A percentile compares a stretch with the other conserved stretches of the same genome.
Conservation (phyloP, 2,329 filamentous ascomycete species). For the Cladorrhinum sp. region DNA sequence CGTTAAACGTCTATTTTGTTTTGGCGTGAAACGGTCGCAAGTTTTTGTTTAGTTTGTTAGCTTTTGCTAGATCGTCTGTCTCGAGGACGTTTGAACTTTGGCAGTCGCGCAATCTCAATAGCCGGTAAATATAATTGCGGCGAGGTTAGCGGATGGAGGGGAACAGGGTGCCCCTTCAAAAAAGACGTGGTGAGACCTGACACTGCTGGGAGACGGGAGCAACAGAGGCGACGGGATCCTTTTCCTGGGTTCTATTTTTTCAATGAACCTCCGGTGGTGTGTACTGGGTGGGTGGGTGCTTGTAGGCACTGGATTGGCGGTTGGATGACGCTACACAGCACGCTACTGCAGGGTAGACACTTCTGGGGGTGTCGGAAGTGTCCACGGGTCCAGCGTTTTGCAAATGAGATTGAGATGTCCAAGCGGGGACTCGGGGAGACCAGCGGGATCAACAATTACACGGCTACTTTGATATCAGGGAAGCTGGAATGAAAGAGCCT, state of each 20-base stretch:
- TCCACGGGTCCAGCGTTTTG: not conserved
- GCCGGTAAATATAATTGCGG: conserved; percentile 7
- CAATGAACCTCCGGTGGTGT: not conserved
- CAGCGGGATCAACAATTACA: not conserved
- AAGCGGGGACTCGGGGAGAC: not conserved
- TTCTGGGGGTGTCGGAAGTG: not conserved
- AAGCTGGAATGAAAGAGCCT: not conserved
- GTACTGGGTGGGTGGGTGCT: not conserved
- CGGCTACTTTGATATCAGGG: not conserved
- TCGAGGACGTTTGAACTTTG: conserved; percentile 32
- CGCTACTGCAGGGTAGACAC: not conserved
- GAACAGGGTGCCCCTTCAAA: conserved; percentile 3
- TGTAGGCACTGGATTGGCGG: not conserved
- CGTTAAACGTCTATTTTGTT: conserved; percentile 8
- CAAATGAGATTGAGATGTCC: not conserved
- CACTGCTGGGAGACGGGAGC: not conserved
- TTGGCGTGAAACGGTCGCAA: not conserved
- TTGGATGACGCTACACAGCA: not conserved
- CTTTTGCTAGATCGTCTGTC: conserved; percentile 20
- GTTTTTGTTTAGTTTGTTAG: conserved; percentile 3
- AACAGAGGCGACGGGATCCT: not conserved
- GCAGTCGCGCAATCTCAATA: conserved; percentile 18
- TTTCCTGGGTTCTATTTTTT: not conserved
- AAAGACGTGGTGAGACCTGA: too few relatives aligned
- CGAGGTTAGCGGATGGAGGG: not conserved